Evolutionary conservation across 2,329 filamentous ascomycete species (phyloP).

Genomic region (Xylogone sp.): DNA sequence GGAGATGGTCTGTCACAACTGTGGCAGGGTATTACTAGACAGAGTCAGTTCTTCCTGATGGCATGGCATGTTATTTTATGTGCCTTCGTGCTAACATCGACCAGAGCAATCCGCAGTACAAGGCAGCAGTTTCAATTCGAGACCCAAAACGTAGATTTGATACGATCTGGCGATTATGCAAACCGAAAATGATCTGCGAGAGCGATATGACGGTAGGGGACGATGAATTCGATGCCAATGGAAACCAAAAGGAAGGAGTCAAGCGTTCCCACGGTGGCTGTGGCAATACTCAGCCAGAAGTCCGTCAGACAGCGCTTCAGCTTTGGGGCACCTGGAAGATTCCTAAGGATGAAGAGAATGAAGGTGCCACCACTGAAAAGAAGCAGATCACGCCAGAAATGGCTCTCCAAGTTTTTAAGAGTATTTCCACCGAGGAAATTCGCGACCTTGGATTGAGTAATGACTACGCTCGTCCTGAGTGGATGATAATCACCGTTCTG

Average conservation of each 20-base stretch:
- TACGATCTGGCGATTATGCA: conserved; percentile 86
- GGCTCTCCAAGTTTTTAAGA: conserved; percentile 81
- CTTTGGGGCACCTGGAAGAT: conserved; percentile 73
- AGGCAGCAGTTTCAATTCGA: conserved; percentile 75
- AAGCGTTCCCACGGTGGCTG: conserved; percentile 78
- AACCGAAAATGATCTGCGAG: conserved; percentile 81
- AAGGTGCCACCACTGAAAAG: conserved; percentile 69
- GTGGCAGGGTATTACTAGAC: conserved; percentile 95
- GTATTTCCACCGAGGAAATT: conserved; percentile 78
- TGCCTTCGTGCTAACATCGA: conserved; percentile 57
- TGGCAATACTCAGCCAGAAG: conserved; percentile 83
- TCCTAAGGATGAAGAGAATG: conserved; percentile 70
- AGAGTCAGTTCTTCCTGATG: conserved; percentile 79
- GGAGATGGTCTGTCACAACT: conserved; percentile 98
- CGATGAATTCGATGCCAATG: conserved; percentile 54
- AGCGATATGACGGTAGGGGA: conserved; percentile 68
- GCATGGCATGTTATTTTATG: conserved; percentile 49
- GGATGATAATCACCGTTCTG: conserved; percentile 95
- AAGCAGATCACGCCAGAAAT: conserved; percentile 77
- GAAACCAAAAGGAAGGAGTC: conserved; percentile 46
- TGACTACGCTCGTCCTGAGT: conserved; percentile 93
- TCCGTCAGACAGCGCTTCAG: conserved; percentile 82
- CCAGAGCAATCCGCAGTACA: conserved; percentile 81
- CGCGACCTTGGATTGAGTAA: conserved; percentile 86
- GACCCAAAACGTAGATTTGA: conserved; percentile 95